A percentile compares a stretch with the other conserved stretches of the same genome.
Conservation (phyloP, 116 monocot species). For the Thalassia testudinum region DNA sequence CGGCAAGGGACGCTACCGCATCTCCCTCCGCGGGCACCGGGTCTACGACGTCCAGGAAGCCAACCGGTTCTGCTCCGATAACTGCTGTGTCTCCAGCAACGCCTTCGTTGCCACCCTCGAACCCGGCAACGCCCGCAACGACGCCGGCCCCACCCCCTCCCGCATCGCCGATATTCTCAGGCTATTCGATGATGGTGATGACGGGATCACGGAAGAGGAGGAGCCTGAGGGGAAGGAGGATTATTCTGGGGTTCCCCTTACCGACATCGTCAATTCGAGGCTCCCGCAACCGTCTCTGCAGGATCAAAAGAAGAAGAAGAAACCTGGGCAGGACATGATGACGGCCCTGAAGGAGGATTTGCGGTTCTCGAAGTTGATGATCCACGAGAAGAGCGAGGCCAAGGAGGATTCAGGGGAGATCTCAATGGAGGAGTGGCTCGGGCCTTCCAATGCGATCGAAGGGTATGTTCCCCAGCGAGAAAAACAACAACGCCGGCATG, state of each 20-base stretch:
- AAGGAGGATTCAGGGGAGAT: conserved; percentile 20
- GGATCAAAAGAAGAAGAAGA: not conserved
- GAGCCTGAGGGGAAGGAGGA: not conserved
- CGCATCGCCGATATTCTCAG: conserved; percentile 21
- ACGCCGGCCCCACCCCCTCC: not conserved
- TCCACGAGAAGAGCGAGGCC: conserved; percentile 41
- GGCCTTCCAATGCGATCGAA: conserved; percentile 62
- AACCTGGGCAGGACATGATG: conserved; percentile 3
- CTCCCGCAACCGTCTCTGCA: too few species aligned
- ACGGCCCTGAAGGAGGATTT: conserved; percentile 14
- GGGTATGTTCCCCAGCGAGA: conserved; percentile 61
- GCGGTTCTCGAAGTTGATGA: conserved; percentile 27
- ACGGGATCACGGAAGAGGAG: not conserved
- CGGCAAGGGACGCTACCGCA: conserved; percentile 32
- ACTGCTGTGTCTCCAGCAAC: conserved; percentile 42
- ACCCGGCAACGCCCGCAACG: conserved; percentile 10
- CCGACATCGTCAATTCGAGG: not conserved
- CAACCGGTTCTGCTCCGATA: conserved; percentile 54
- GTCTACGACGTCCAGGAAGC: conserved; percentile 84
- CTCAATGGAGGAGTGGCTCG: conserved; percentile 54
- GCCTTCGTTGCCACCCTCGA: conserved; percentile 25
- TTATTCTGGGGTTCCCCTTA: not conserved
- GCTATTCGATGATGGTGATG: conserved; percentile 25
- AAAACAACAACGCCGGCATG: conserved; percentile 24
- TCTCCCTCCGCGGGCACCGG: conserved; percentile 64